Percentiles rank a stretch among this genome's conserved stretches.
These are phyloP conservation scores for Hypomyces rosellus DNA, from an alignment of 2,329 filamentous ascomycete species.

Conservation along the genomic window DNA sequence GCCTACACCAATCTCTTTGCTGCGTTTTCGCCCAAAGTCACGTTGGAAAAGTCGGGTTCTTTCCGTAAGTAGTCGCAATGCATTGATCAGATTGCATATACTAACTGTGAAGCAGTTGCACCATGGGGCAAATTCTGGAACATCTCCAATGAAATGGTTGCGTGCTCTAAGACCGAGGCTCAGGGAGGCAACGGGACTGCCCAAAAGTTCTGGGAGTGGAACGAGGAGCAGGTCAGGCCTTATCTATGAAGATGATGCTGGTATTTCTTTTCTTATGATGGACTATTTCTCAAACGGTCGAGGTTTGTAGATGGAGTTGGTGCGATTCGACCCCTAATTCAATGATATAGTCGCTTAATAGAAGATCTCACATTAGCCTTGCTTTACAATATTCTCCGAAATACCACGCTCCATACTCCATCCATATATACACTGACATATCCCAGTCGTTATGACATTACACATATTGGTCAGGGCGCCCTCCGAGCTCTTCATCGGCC, in stretches of 20 bases:
- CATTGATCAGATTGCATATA: no score
- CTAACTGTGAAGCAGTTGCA: background rate
- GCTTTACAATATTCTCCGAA: no score
- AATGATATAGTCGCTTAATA: no score
- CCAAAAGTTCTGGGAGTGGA: conserved; percentile 7
- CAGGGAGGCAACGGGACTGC: conserved; percentile 5
- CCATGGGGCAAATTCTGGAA: conserved; percentile 7
- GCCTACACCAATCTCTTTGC: conserved; percentile 10
- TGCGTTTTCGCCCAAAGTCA: conserved; percentile 7
- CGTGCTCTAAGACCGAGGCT: background rate
- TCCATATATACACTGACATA: no score
- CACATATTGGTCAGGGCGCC: no score
- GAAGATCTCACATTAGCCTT: no score
- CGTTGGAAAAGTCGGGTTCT: conserved; percentile 1
- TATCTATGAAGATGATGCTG: background rate
- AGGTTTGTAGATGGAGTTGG: no score
- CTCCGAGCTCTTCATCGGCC: no score
- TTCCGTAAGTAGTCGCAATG: background rate
- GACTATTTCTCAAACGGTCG: no score
- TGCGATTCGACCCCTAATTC: no score
- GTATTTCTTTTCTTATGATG: background rate
- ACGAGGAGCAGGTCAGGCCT: conserved; percentile 3
- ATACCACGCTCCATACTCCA: no score
- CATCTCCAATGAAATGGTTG: conserved; percentile 2
- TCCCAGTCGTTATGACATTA: no score